Evolutionary conservation across 495 filamentous ascomycete genomes (phyloP), one percentile per base, ranked within the genome.

Genomic region (Aspergillus sparsus): DNA sequence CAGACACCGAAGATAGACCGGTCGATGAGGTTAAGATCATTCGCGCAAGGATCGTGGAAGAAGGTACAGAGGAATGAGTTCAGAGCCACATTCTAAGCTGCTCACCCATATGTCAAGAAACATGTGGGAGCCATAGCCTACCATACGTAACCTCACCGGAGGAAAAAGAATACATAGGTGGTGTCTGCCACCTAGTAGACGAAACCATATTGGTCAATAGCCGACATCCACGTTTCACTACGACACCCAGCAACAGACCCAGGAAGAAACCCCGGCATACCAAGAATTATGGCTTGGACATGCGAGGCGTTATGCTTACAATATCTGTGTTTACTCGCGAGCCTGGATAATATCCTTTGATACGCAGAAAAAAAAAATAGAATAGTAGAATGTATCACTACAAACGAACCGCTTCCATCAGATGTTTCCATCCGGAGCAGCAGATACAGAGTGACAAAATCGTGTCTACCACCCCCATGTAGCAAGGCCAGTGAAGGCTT

Each of bases 371-470:
- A 52, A 33, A 52, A 66, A 64, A 32, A 45, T 66, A 63, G 39
- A 66, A 63, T 64, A 64, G 62, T 69, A 63, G 64, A 72, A 80
- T 80, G 77, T 80, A 74, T 80, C 77, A 80, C 77, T 76, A 76
- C 77, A 78, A 80, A 82, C 90, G 90, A 93, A 85, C 90, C 85
- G 84, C 89, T 83, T 82, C 84, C 82, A 83, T 92, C 89, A 92
- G 71, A 78, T 82, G 74, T 80, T 67, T 63, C 70, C 77, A 82
- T 86, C 90, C 82, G 91, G 86, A 90, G 91, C 87, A 92, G 91
- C 84, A 96, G 91, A 96, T 96, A 96, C 91, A 87, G 89, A 88
- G 86, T 84, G 88, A 85, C 68, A 68, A 67, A 66, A 69, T 87
- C 77, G 64, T 74, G 49, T 93, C 88, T 93, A 67, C 84, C 89